Percentiles rank a stretch among this genome's conserved stretches.
Evolutionary conservation across 805 yeast genomes (phyloP).

Genomic region (Wickerhamiella occidentalis): DNA sequence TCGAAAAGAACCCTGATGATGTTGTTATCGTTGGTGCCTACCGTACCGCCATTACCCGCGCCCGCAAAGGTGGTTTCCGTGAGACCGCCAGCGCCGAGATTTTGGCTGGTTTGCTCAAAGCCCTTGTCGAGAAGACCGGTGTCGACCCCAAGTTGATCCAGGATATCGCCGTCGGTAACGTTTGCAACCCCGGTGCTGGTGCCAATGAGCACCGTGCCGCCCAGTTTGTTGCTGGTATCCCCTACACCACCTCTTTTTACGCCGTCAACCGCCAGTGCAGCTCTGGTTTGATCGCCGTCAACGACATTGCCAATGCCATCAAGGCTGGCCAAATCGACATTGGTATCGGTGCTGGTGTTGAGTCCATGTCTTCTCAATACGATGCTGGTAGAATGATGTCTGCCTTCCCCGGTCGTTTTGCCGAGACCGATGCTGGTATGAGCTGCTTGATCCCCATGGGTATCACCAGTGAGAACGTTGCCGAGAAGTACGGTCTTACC

Average conservation of each 20-base stretch:
- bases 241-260: constrained; percentile 61
- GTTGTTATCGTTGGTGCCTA: constrained; percentile 84
- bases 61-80: constrained; percentile 75
- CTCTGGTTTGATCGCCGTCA: constrained; percentile 82
- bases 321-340: constrained; percentile 76
- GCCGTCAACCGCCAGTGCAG: constrained; percentile 93
- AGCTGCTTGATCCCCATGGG: constrained; percentile 95
- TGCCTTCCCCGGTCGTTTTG: constrained; percentile 36
- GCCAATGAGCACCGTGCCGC: constrained; percentile 94
- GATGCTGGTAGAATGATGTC: constrained; percentile 63
- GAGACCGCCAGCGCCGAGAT: constrained; percentile 74
- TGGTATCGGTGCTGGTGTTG: constrained; percentile 89
- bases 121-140: constrained; percentile 42
- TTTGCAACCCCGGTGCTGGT: constrained; percentile 84
- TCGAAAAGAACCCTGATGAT: constrained; percentile 63
- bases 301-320: constrained; percentile 83
- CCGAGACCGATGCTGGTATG: constrained; percentile 37
- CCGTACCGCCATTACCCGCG: constrained; percentile 82
- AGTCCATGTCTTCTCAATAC: constrained; percentile 83
- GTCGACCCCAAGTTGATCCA: constrained; percentile 51
- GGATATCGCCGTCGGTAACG: constrained; percentile 86
- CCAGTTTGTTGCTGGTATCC: constrained; percentile 79
- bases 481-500: constrained; percentile 47
- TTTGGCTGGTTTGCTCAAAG: constrained; percentile 50
- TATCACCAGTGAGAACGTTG: constrained; percentile 85